phyloP scores from a whole-genome alignment of 2,329 filamentous ascomycete species.

The Penicillium italicum region DNA sequence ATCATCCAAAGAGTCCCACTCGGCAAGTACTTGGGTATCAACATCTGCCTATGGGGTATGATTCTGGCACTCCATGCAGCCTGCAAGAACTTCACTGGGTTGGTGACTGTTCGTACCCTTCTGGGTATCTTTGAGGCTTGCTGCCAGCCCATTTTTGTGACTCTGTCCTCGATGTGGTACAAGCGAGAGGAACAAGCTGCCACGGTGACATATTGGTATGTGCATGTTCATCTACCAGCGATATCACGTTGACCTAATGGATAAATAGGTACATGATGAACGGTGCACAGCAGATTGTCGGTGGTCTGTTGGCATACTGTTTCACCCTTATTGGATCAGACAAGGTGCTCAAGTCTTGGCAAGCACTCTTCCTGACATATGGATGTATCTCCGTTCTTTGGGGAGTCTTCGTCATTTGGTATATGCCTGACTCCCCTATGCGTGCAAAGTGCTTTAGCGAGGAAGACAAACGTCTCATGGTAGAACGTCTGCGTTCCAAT shows the following conservation, averaged over 20 bases:
- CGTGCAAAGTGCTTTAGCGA: conserved; percentile 66
- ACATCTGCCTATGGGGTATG: conserved; percentile 62
- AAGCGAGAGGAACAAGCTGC: conserved; percentile 63
- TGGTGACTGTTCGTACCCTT: conserved; percentile 60
- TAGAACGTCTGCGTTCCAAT: conserved; percentile 59
- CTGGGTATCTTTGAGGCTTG: conserved; percentile 69
- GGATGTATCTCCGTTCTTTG: conserved; percentile 62
- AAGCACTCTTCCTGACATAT: conserved; percentile 65
- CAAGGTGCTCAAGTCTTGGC: conserved; percentile 59
- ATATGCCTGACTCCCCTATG: conserved; percentile 69
- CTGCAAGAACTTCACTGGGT: conserved; percentile 56
- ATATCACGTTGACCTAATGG: background rate
- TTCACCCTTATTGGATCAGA: conserved; percentile 51
- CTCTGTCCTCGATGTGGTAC: conserved; percentile 69
- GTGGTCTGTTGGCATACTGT: conserved; percentile 62
- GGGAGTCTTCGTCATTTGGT: conserved; percentile 61
- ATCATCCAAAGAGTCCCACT: conserved; percentile 62
- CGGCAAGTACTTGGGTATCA: conserved; percentile 62
- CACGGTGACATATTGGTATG: conserved; percentile 64
- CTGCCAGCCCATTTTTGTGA: conserved; percentile 65
- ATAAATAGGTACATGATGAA: conserved; percentile 65
- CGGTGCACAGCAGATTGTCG: conserved; percentile 67
- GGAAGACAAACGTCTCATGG: conserved; percentile 61
- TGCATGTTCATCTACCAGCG: background rate
- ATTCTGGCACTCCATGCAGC: conserved; percentile 60